Conservation (phyloP, 106 monocot genomes). For the Dioscorea zingiberensis region DNA sequence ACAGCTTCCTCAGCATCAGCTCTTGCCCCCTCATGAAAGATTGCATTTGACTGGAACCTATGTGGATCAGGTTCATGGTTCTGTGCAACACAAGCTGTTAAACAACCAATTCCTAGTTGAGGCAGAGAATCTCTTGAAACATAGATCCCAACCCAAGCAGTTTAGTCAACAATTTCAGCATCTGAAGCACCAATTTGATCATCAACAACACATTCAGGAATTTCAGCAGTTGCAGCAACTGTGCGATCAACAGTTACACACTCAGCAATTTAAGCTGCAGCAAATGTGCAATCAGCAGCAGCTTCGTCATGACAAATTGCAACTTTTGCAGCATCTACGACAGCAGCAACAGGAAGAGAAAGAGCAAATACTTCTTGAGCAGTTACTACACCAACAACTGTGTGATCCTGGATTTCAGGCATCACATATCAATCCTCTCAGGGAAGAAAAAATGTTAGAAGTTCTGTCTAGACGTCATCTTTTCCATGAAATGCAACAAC, state of each 20-base stretch:
- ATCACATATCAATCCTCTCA: conserved; percentile 1
- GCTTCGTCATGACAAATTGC: background rate
- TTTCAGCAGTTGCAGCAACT: background rate
- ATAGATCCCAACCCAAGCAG: conserved; percentile 39
- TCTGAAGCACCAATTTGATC: conserved; percentile 6
- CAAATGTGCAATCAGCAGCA: background rate
- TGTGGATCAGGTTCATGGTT: conserved; percentile 30
- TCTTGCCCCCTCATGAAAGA: conserved; percentile 28
- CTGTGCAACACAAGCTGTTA: conserved; percentile 25
- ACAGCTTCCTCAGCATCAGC: conserved; percentile 40
- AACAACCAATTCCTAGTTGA: conserved; percentile 34
- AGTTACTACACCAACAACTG: conserved; percentile 59
- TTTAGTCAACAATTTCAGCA: conserved; percentile 20
- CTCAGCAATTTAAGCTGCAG: background rate
- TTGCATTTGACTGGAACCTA: conserved; percentile 32
- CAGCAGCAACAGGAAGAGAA: conserved; percentile 13
- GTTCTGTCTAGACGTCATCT: conserved; percentile 37
- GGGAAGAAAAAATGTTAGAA: conserved; percentile 29
- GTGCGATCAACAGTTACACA: background rate
- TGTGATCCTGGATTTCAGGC: conserved; percentile 16
- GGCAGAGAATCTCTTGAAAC: conserved; percentile 46
- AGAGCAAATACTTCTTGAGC: conserved; percentile 65
- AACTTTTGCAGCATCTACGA: background rate
- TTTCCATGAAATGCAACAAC: conserved; percentile 49
- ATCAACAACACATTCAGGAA: background rate